A percentile compares a stretch with the other conserved stretches of the same genome.
Evolutionary conservation across 2,329 filamentous ascomycete genomes (phyloP).

Genomic region (Tolypocladium pustulatum): DNA sequence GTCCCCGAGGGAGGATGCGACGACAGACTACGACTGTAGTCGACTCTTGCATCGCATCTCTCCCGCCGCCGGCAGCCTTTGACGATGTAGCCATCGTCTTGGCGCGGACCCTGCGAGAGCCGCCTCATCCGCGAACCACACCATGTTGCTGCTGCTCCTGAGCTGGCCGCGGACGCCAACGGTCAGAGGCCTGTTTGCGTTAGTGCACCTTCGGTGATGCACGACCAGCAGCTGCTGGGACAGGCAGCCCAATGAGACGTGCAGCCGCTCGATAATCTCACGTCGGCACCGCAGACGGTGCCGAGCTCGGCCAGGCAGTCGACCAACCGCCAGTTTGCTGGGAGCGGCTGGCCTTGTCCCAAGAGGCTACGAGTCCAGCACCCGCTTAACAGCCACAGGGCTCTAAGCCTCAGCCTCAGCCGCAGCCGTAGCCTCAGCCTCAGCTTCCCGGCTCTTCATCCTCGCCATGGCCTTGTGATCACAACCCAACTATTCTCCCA

Average conservation of each 20-base stretch:
- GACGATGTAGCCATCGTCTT: too few species aligned
- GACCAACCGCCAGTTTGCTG: background rate
- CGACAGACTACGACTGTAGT: too few species aligned
- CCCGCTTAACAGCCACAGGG: too few species aligned
- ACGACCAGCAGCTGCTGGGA: background rate
- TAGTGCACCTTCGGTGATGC: background rate
- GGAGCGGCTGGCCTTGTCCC: background rate
- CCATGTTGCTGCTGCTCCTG: too few species aligned
- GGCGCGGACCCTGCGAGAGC: too few species aligned
- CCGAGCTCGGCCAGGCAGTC: background rate
- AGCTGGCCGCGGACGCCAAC: too few species aligned
- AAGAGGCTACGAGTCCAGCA: too few species aligned
- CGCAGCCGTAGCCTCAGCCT: too few species aligned
- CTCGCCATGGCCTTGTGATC: too few species aligned
- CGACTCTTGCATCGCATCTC: background rate
- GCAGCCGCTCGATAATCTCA: background rate
- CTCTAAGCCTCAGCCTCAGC: too few species aligned
- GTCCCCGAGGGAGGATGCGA: too few species aligned
- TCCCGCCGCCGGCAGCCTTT: background rate
- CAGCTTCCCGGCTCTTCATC: background rate
- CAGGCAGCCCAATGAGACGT: background rate
- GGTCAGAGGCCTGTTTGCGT: background rate
- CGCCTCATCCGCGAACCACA: too few species aligned
- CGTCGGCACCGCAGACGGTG: background rate
- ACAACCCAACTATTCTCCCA: background rate